A percentile compares a stretch with the other conserved stretches of the same genome.
Conservation (phyloP, 495 filamentous ascomycete species). For the Margaritispora aquatica region DNA sequence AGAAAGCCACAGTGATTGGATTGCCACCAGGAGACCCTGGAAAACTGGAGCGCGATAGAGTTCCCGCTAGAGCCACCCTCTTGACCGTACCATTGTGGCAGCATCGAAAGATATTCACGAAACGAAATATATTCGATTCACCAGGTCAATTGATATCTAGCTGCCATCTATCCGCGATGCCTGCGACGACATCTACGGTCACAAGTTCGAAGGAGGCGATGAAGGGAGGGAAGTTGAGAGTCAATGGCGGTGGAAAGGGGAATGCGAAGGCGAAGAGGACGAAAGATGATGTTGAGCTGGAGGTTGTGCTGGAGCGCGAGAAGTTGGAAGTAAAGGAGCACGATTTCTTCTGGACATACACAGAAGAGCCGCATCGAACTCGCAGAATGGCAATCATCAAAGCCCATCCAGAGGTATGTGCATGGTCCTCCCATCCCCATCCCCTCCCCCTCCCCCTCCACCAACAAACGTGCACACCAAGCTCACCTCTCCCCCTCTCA, state of each 20-base stretch:
- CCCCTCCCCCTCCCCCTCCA: neutral
- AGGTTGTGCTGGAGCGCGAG: neutral
- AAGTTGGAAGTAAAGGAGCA: slow-evolving; percentile 14
- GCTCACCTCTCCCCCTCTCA: slow-evolving; percentile 31
- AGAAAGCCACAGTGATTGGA: neutral
- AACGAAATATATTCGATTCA: neutral
- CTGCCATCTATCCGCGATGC: neutral
- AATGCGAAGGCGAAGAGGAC: neutral
- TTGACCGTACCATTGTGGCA: neutral
- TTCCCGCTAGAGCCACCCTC: too few relatives aligned
- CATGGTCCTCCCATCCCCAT: too few relatives aligned
- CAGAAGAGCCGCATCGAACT: slow-evolving; percentile 94
- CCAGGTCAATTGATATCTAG: neutral
- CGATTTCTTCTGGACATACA: slow-evolving; percentile 87
- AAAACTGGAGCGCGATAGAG: neutral
- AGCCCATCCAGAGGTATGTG: slow-evolving; percentile 96
- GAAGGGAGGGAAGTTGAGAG: neutral
- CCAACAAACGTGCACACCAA: neutral
- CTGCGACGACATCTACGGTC: neutral
- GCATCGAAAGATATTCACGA: neutral
- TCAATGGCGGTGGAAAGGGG: neutral
- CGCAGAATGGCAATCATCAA: slow-evolving; percentile 92
- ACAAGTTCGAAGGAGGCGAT: neutral
- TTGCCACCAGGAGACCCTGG: neutral
- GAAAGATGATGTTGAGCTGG: too few relatives aligned